A percentile compares a stretch with the other conserved stretches of the same genome.
Conservation (phyloP, 2,329 filamentous ascomycete genomes). For the Calonectria honghensis region DNA sequence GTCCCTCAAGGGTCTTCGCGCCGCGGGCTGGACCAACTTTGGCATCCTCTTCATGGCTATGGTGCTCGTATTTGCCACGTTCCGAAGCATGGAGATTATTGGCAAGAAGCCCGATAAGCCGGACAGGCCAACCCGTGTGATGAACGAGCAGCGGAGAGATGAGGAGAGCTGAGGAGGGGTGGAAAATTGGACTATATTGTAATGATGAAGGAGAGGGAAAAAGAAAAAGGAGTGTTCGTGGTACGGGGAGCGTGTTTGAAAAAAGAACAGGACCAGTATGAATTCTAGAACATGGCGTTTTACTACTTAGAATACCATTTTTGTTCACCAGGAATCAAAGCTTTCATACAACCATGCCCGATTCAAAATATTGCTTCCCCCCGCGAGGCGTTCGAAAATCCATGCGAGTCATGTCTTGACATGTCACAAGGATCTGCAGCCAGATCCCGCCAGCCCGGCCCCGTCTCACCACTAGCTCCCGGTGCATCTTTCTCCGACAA, state of each 20-base stretch:
- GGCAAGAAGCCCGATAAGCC: conserved; percentile 61
- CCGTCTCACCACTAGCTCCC: conserved; percentile 33
- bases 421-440: not conserved
- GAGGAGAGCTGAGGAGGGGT: conserved; percentile 38
- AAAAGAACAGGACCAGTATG: not conserved
- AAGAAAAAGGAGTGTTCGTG: not conserved
- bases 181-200: too few species aligned
- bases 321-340: not conserved
- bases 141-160: conserved; percentile 45
- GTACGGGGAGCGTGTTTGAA: not conserved
- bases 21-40: conserved; percentile 72
- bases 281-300: not conserved
- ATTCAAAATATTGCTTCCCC: not conserved
- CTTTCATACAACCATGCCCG: not conserved
- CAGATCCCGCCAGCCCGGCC: conserved; percentile 24
- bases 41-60: conserved; percentile 66
- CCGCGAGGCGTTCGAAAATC: not conserved
- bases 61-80: conserved; percentile 66
- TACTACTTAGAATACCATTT: not conserved
- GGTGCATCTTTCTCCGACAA: conserved; percentile 41
- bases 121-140: conserved; percentile 48
- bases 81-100: conserved; percentile 72
- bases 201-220: not conserved
- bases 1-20: conserved; percentile 69
- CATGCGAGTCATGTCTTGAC: not conserved